Base-by-base conservation (phyloP, 75 land plant genomes). In the Cupressus sempervirens region DNA sequence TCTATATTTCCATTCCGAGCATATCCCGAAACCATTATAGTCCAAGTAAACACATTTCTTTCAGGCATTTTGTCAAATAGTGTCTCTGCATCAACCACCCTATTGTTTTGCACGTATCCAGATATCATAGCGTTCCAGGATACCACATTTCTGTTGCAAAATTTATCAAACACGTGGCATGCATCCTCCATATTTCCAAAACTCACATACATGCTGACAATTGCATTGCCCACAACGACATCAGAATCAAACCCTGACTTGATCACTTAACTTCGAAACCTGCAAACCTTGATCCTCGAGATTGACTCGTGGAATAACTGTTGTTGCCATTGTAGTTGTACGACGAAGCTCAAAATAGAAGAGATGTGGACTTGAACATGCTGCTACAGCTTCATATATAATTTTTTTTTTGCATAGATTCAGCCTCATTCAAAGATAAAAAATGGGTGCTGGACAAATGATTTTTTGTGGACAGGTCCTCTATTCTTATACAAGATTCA, bases 191-290 rank as follows among this genome's bases (percentile, higher is more conserved):
- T n/a, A 45, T 53, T 34, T 30, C 84, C 87, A n/a, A 34, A 34
- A 85, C 74, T 29, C 38, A 86, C 87, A 85, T 92, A 93, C 93
- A 93, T 88, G 76, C 89, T 88, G 79, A 93, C 82, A 38, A 90
- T 82, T 8, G 91, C 43, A 80, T 82, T 89, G 13, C 89, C 88
- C 62, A 93, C 92, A 14, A 86, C 45, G 20, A 90, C 73, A 85
- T 92, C 91, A 3, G 45, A 50, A 65, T 89, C 89, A 54, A 86
- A 84, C 14, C 80, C 84, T 7, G 50, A 74, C 80, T 83, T 87
- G 36, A 89, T 68, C 45, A 87, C 38, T 34, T 80, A 18, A 14
- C 89, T 65, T 88, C 90, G 95, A 32, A 88, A 91, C 92, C 92
- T 91, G 91, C 10, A 90, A 68, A 7, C 91, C 74, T 70, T 30